Percentiles rank a stretch among this genome's conserved stretches.
Conservation (phyloP, 2,329 filamentous ascomycete species). For the Sclerotinia minor region DNA sequence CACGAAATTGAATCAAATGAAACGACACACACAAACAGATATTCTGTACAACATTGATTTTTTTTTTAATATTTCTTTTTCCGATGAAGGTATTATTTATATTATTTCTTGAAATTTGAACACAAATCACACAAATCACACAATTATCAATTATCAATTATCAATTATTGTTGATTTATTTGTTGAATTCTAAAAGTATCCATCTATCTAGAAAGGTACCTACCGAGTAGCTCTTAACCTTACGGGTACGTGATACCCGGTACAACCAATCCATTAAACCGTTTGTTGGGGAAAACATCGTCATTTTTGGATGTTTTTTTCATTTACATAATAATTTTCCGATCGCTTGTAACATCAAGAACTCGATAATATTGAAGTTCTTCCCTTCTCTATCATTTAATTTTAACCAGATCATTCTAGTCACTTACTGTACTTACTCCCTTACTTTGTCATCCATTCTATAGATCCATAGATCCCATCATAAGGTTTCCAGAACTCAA, state of each 20-base stretch:
- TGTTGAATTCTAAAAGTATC: background rate
- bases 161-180: background rate
- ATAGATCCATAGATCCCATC: background rate
- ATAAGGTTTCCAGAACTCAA: background rate
- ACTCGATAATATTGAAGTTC: background rate
- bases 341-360: background rate
- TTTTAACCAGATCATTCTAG: background rate
- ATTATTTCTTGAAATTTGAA: too few relatives aligned
- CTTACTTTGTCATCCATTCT: background rate
- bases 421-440: background rate
- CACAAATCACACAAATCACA: background rate
- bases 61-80: background rate
- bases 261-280: background rate
- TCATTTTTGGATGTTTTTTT: constrained; percentile 6
- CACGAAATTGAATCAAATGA: constrained; percentile 10
- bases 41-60: too few relatives aligned
- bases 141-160: background rate
- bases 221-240: too few relatives aligned
- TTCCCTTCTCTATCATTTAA: constrained; percentile 1
- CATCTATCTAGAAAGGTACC: background rate
- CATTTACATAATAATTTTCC: constrained; percentile 4
- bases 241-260: too few relatives aligned
- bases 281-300: constrained; percentile 1
- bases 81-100: background rate
- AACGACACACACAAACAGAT: background rate